These are phyloP conservation scores for Luffa aegyptiaca DNA, from an alignment of 306 rosid genomes.

Conservation along the genomic window DNA sequence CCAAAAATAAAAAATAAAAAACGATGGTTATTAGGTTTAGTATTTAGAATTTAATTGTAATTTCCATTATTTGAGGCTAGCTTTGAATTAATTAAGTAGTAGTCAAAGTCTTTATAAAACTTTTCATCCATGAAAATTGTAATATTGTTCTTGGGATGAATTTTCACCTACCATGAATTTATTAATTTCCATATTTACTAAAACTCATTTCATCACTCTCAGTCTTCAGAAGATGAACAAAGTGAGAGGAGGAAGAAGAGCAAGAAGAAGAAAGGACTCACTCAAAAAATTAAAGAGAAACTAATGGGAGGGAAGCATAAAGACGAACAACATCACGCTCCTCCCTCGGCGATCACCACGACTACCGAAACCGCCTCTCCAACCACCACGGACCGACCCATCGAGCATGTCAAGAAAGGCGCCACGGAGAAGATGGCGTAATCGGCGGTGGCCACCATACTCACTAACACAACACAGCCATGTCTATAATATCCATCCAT, in stretches of 20 bases:
- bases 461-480: neutral
- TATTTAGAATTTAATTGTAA: too few species aligned
- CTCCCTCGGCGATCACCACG: neutral
- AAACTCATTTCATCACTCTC: neutral
- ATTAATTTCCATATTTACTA: too few species aligned
- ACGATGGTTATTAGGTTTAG: too few species aligned
- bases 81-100: too few species aligned
- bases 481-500: neutral
- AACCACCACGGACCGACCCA: neutral
- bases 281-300: slow-evolving; percentile 55
- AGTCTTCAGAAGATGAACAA: slow-evolving; percentile 64
- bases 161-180: too few species aligned
- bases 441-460: neutral
- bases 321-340: slow-evolving; percentile 14
- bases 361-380: neutral
- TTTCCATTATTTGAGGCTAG: too few species aligned
- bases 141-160: too few species aligned
- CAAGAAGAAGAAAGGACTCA: slow-evolving; percentile 54
- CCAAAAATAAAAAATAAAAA: too few species aligned
- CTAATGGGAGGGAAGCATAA: slow-evolving; percentile 20
- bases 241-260: slow-evolving; percentile 32
- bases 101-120: too few species aligned
- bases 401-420: neutral
- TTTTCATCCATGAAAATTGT: too few species aligned
- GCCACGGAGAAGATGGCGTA: neutral